Evolutionary conservation across 495 filamentous ascomycete genomes (phyloP).

Genomic region (Podospora tetraspora): DNA sequence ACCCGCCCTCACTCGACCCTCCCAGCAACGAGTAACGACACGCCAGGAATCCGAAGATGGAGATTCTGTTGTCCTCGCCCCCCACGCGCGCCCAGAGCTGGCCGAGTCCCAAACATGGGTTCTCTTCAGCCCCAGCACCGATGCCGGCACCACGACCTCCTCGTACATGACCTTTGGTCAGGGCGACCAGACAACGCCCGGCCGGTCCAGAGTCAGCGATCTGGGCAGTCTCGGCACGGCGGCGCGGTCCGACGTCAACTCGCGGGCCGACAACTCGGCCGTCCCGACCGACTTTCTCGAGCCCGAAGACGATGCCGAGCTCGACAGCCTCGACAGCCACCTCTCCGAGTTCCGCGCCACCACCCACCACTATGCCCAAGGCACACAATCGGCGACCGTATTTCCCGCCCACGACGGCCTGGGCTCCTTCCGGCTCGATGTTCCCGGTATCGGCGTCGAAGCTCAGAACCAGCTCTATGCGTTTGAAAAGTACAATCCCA

Average conservation of each 20-base stretch:
- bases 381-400: constrained; percentile 47
- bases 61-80: constrained; percentile 39
- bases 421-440: constrained; percentile 63
- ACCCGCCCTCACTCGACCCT: constrained; percentile 54
- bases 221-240: constrained; percentile 75
- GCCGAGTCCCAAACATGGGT: constrained; percentile 92
- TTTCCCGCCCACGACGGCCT: constrained; percentile 89
- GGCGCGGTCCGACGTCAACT: constrained; percentile 44
- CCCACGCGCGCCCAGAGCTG: constrained; percentile 32
- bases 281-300: constrained; percentile 42
- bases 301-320: constrained; percentile 67
- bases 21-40: constrained; percentile 46
- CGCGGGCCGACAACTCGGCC: constrained; percentile 35
- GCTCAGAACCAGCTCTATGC: constrained; percentile 79
- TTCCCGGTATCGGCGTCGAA: constrained; percentile 36
- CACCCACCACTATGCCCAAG: constrained; percentile 48
- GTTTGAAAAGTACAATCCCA: constrained; percentile 76
- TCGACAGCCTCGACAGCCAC: constrained; percentile 88
- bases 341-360: constrained; percentile 74
- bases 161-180: constrained; percentile 69
- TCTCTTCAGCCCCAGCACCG: constrained; percentile 75
- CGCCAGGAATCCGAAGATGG: constrained; percentile 39
- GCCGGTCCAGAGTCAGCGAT: constrained; percentile 72
- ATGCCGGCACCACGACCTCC: constrained; percentile 56
- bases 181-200: constrained; percentile 64